Conservation (phyloP, 2,329 filamentous ascomycete species). For the Fusarium sp. region DNA sequence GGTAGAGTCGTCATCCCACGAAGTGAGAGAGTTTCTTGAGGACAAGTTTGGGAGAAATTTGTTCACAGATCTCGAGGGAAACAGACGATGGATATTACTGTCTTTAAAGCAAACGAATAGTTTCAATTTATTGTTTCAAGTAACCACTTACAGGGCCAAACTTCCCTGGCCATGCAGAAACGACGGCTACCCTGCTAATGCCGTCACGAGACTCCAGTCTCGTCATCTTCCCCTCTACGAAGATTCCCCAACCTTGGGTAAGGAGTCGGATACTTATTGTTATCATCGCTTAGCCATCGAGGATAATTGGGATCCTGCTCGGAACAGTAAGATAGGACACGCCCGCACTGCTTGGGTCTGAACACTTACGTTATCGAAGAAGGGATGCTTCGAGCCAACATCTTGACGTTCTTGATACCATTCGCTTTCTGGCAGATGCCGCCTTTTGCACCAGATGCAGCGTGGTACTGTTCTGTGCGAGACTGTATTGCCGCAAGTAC, state of each 20-base stretch:
- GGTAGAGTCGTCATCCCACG: neutral
- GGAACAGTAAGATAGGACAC: fast-evolving
- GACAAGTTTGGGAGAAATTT: neutral
- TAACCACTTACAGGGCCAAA: neutral
- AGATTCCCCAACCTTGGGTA: neutral
- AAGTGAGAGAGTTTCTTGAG: neutral
- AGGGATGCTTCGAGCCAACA: neutral
- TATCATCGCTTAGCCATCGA: neutral
- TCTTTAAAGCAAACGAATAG: fast-evolving
- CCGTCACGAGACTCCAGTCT: fast-evolving
- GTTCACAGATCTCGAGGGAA: neutral
- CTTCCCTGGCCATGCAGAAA: neutral
- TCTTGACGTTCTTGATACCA: neutral
- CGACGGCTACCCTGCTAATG: fast-evolving
- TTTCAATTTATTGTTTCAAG: neutral
- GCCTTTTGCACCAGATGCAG: slow-evolving; percentile 31
- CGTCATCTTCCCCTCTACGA: neutral
- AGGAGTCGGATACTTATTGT: slow-evolving; percentile 4
- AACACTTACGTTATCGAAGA: slow-evolving; percentile 21
- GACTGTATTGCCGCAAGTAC: slow-evolving; percentile 10
- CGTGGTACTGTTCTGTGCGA: neutral
- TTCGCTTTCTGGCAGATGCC: slow-evolving; percentile 14
- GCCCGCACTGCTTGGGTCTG: fast-evolving
- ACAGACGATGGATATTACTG: neutral
- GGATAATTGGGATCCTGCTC: slow-evolving; percentile 17